Conservation (phyloP, 2,329 filamentous ascomycete species). For the Diaporthe sp. region DNA sequence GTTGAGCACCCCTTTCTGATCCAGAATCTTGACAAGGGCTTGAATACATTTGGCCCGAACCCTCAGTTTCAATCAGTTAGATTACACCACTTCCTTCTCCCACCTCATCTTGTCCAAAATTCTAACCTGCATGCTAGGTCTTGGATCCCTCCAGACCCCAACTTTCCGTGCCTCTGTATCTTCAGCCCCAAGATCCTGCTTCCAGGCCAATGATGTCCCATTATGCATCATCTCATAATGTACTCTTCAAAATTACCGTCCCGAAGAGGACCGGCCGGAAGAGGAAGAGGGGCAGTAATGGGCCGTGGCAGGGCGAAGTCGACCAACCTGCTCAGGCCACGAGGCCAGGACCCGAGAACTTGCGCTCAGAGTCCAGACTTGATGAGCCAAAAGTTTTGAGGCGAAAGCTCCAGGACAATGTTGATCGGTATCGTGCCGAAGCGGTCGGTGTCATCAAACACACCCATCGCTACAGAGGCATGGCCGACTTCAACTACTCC, state of each 20-base stretch:
- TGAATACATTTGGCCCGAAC: conserved; percentile 56
- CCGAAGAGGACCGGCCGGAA: conserved; percentile 90
- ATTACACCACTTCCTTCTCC: neutral
- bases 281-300: conserved; percentile 82
- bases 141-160: conserved; percentile 60
- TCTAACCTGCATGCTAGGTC: conserved; percentile 51
- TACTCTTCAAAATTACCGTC: conserved; percentile 88
- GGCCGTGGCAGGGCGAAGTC: conserved; percentile 69
- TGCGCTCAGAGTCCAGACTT: conserved; percentile 49
- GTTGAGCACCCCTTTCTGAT: conserved; percentile 61
- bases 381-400: conserved; percentile 70
- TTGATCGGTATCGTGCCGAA: conserved; percentile 75
- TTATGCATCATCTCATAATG: conserved; percentile 81
- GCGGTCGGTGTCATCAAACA: conserved; percentile 80
- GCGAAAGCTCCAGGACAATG: conserved; percentile 79
- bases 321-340: conserved; percentile 47
- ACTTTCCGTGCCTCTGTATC: conserved; percentile 75
- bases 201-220: conserved; percentile 84
- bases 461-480: conserved; percentile 87
- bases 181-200: conserved; percentile 84
- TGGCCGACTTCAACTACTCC: conserved; percentile 90
- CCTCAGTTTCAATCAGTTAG: conserved; percentile 55
- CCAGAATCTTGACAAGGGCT: conserved; percentile 56
- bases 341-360: neutral
- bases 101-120: neutral